These are phyloP conservation scores for Diplodia seriata DNA, from an alignment of 2,329 filamentous ascomycete species.

Conservation along the genomic window DNA sequence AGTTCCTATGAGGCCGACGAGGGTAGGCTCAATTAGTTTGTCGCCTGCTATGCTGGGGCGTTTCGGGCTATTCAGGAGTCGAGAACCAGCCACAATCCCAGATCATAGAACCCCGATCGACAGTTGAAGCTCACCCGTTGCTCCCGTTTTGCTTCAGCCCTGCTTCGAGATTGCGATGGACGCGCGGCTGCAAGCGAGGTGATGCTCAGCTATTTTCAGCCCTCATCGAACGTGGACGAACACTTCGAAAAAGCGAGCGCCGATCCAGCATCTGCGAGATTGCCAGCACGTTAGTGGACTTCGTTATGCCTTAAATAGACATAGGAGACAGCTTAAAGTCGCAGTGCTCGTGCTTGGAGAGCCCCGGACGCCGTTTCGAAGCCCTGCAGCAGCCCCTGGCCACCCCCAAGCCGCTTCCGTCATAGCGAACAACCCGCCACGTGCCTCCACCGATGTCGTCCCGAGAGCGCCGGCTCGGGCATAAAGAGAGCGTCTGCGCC, in stretches of 20 bases:
- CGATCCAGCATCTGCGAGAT: not conserved
- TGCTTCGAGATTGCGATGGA: slow-evolving; percentile 2
- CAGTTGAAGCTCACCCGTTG: not conserved
- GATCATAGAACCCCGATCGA: not conserved
- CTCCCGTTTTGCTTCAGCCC: not conserved
- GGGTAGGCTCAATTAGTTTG: no score
- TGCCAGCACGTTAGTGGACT: not conserved
- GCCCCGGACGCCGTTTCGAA: no score
- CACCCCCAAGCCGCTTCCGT: not conserved
- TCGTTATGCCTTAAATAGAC: not conserved
- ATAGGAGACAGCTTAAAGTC: not conserved
- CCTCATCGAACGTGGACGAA: not conserved
- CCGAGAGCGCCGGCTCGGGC: slow-evolving; percentile 34
- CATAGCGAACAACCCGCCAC: not conserved
- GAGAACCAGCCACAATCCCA: not conserved
- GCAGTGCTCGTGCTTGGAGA: no score
- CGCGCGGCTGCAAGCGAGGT: slow-evolving; percentile 8
- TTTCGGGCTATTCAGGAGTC: not conserved
- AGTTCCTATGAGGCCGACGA: no score
- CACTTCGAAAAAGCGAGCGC: not conserved
- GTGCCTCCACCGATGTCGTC: not conserved
- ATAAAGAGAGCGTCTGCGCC: slow-evolving; percentile 8
- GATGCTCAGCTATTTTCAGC: not conserved
- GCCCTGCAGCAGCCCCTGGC: not conserved
- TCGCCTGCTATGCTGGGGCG: no score